phyloP scores from a whole-genome alignment of 2,329 filamentous ascomycete genomes.

The Scedosporium dehoogii region DNA sequence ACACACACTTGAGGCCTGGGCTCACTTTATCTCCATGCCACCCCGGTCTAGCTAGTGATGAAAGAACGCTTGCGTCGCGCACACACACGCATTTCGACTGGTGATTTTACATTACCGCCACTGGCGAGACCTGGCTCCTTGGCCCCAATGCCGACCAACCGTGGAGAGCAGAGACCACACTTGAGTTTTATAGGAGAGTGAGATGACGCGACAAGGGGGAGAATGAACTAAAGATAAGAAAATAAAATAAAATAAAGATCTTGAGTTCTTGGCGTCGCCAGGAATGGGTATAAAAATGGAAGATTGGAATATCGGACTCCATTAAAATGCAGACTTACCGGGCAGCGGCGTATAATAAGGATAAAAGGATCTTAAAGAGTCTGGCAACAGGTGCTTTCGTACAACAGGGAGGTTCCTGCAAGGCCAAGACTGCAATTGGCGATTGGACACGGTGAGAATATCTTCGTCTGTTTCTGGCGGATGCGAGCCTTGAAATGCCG shows the following conservation, averaged over 20 bases:
- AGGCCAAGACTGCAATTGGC: neutral
- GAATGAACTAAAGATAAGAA: too few relatives aligned
- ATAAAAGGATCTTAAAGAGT: neutral
- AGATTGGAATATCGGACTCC: too few relatives aligned
- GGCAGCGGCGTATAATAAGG: neutral
- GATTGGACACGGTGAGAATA: neutral
- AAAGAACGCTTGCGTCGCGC: too few relatives aligned
- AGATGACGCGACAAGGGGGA: too few relatives aligned
- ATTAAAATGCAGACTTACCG: neutral
- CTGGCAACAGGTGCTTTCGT: neutral
- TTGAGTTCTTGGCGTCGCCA: too few relatives aligned
- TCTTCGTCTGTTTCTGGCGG: neutral
- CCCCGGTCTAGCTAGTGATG: neutral
- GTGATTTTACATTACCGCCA: neutral
- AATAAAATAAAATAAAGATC: too few relatives aligned
- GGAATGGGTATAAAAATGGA: too few relatives aligned
- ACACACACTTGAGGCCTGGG: neutral
- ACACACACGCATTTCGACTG: neutral
- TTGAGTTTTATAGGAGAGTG: too few relatives aligned
- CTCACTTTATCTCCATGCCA: neutral
- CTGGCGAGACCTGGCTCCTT: neutral
- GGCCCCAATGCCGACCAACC: neutral
- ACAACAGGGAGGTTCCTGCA: neutral
- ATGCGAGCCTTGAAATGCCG: neutral
- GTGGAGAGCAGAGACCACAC: too few relatives aligned